A percentile compares a stretch with the other conserved stretches of the same genome.
These are phyloP conservation scores for Tricholoma matsutake DNA, from an alignment of 768 basidiomycete species.

Conservation along the genomic window DNA sequence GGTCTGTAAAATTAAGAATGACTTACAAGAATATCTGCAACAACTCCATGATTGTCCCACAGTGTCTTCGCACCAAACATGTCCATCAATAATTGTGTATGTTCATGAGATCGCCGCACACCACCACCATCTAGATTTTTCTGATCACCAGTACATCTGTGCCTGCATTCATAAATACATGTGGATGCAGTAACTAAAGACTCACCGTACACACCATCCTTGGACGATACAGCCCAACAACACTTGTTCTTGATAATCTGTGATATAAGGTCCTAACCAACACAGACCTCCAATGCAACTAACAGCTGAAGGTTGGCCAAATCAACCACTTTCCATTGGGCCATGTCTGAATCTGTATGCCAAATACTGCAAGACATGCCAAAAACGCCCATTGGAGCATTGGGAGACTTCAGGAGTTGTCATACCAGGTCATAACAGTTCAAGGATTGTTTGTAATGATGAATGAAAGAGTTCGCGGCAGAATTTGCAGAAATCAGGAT, in stretches of 20 bases:
- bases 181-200: conserved; percentile 1
- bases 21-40: not conserved
- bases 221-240: conserved; percentile 29
- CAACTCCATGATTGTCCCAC: conserved; percentile 5
- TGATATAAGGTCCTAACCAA: conserved; percentile 34
- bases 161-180: not conserved
- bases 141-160: not conserved
- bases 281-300: too few species aligned
- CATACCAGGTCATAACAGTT: conserved; percentile 25
- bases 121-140: conserved; percentile 4
- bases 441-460: conserved; percentile 22
- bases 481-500: conserved; percentile 24
- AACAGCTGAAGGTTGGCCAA: too few species aligned
- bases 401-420: conserved; percentile 19
- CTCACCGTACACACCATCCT: conserved; percentile 25
- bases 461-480: conserved; percentile 27
- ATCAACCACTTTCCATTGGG: too few species aligned
- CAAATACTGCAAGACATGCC: too few species aligned
- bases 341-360: too few species aligned
- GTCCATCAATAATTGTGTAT: not conserved
- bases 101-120: not conserved
- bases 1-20: not conserved
- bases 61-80: not conserved
- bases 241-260: conserved; percentile 35
- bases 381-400: conserved; percentile 29